These are phyloP conservation scores for Capronia americana DNA, from an alignment of 2,329 filamentous ascomycete genomes.

Conservation along the genomic window DNA sequence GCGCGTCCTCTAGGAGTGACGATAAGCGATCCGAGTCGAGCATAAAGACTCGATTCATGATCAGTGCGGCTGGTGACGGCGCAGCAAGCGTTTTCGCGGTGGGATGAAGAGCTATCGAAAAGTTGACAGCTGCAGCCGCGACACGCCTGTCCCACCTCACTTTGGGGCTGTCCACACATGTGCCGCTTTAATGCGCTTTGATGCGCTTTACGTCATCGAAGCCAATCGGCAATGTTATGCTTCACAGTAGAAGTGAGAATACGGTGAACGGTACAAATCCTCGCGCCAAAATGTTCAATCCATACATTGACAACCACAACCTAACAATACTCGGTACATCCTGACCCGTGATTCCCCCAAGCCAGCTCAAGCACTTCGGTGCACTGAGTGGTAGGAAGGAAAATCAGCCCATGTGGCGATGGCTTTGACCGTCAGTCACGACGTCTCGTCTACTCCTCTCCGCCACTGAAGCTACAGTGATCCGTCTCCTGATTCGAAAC, in stretches of 20 bases:
- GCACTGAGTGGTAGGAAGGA: too few species aligned
- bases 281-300: too few species aligned
- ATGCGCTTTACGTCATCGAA: too few species aligned
- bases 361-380: too few species aligned
- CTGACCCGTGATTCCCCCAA: too few species aligned
- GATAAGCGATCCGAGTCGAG: conserved; percentile 39
- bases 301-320: neutral
- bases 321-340: too few species aligned
- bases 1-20: conserved; percentile 36
- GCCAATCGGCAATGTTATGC: neutral
- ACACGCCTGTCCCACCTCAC: neutral
- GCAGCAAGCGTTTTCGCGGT: neutral
- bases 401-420: too few species aligned
- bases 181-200: neutral
- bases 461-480: too few species aligned
- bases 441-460: too few species aligned
- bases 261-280: too few species aligned
- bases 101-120: neutral
- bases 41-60: conserved; percentile 38
- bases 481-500: too few species aligned
- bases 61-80: neutral
- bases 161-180: neutral
- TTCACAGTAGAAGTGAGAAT: neutral
- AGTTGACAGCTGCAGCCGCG: neutral
- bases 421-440: too few species aligned